Conservation (phyloP, 305 asterid species). For the Solanum hybrid region DNA sequence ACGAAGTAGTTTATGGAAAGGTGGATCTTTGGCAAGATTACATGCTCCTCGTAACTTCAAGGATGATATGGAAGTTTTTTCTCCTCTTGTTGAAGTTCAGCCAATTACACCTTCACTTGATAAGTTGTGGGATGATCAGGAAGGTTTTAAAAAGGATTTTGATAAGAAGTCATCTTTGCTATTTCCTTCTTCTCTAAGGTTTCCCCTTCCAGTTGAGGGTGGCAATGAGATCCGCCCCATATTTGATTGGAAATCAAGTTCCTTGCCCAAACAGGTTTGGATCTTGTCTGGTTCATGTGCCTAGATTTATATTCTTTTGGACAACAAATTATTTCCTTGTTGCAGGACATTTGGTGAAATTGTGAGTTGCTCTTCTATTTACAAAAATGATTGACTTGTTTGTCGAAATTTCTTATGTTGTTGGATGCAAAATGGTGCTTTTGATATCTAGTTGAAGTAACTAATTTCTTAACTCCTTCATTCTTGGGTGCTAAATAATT, state of each 20-base stretch:
- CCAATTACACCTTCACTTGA: conserved; percentile 85
- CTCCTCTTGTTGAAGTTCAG: conserved; percentile 90
- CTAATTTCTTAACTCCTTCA: background rate
- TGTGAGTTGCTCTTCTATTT: background rate
- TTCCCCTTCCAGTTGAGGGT: conserved; percentile 60
- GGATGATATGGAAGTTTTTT: conserved; percentile 98
- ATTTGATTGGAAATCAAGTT: conserved; percentile 66
- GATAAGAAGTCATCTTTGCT: conserved; percentile 47
- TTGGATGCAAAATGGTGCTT: background rate
- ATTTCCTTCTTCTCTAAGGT: conserved; percentile 54
- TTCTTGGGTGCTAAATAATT: background rate
- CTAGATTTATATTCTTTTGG: conserved; percentile 4
- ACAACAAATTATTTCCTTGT: background rate
- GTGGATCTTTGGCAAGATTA: conserved; percentile 62
- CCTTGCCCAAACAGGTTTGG: conserved; percentile 61
- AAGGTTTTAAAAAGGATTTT: conserved; percentile 50
- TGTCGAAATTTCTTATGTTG: background rate
- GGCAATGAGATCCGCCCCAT: conserved; percentile 47
- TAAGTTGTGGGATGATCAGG: conserved; percentile 59
- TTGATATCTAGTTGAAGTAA: background rate
- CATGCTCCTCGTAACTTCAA: conserved; percentile 80
- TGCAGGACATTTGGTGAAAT: background rate
- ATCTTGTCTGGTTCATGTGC: conserved; percentile 9
- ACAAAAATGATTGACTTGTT: background rate
- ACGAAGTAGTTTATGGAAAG: conserved; percentile 49